Evolutionary conservation across 768 basidiomycete genomes (phyloP).

Genomic region (Myochromella boudieri): DNA sequence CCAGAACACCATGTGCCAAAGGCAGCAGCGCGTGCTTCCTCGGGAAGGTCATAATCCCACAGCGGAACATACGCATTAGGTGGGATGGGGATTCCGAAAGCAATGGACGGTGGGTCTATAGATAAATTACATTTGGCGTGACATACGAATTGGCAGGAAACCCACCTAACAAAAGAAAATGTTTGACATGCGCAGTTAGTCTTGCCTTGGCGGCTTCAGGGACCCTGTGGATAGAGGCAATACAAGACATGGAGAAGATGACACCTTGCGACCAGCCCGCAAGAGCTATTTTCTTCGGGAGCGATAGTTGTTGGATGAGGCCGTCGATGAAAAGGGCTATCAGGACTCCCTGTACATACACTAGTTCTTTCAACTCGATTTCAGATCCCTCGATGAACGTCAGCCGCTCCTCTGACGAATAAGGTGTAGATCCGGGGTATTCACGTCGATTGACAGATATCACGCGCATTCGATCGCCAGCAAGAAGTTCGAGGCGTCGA

Average conservation of each 20-base stretch:
- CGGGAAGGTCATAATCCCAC: slow-evolving; percentile 5
- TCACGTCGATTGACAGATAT: slow-evolving; percentile 33
- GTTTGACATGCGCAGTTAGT: slow-evolving; percentile 22
- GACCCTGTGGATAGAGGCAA: slow-evolving; percentile 20
- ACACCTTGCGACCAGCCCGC: slow-evolving; percentile 31
- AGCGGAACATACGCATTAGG: slow-evolving; percentile 2
- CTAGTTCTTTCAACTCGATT: slow-evolving; percentile 15
- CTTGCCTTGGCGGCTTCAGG: slow-evolving; percentile 14
- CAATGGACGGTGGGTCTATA: slow-evolving; percentile 3
- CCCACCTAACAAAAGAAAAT: slow-evolving; percentile 20
- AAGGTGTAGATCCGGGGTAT: slow-evolving; percentile 31
- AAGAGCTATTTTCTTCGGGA: slow-evolving; percentile 20
- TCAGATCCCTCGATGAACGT: slow-evolving; percentile 15
- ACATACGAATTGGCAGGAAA: too few species aligned
- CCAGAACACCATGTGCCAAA: slow-evolving; percentile 10
- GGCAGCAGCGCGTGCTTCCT: not conserved
- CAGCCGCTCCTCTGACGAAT: slow-evolving; percentile 24
- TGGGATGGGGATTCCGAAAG: slow-evolving; percentile 8
- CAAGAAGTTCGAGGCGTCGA: slow-evolving; percentile 19
- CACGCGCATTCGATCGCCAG: slow-evolving; percentile 20
- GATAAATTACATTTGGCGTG: too few species aligned
- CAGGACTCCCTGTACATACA: slow-evolving; percentile 27
- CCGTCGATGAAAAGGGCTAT: slow-evolving; percentile 27
- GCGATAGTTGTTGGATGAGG: slow-evolving; percentile 18
- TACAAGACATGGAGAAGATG: slow-evolving; percentile 20